Conservation (phyloP, 345 rosid genomes). For the Ricinus communis region DNA sequence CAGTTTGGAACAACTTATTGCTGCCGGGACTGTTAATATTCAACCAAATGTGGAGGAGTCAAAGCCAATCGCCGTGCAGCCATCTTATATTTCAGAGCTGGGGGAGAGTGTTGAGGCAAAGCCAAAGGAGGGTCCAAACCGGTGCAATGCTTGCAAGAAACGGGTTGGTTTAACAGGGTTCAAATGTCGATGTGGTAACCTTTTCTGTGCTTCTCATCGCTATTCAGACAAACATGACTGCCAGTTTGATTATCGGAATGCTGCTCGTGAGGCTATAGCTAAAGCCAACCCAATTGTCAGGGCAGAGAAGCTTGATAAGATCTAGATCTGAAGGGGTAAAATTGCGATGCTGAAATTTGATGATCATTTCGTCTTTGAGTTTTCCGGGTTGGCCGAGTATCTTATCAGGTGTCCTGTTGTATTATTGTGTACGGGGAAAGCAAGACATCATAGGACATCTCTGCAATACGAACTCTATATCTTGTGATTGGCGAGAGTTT, state of each 20-base stretch:
- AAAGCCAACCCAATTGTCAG: conserved; percentile 61
- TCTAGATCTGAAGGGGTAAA: conserved; percentile 33
- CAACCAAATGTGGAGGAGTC: conserved; percentile 45
- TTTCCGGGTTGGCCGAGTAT: conserved; percentile 32
- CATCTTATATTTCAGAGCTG: conserved; percentile 31
- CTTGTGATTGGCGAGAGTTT: conserved; percentile 39
- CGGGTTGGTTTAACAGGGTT: conserved; percentile 69
- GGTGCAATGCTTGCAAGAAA: conserved; percentile 56
- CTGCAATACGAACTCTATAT: conserved; percentile 36
- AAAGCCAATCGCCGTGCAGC: conserved; percentile 39
- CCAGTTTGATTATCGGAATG: conserved; percentile 56
- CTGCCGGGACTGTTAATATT: conserved; percentile 42
- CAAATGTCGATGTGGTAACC: conserved; percentile 58
- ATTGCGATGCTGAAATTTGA: conserved; percentile 23
- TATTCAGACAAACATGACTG: conserved; percentile 74
- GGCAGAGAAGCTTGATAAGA: conserved; percentile 77
- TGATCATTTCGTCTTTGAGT: conserved; percentile 25
- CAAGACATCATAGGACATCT: conserved; percentile 33
- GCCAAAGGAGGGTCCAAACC: conserved; percentile 68
- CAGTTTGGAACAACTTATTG: conserved; percentile 35
- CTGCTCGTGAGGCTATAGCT: conserved; percentile 56
- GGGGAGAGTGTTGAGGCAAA: conserved; percentile 45
- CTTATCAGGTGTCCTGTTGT: conserved; percentile 39
- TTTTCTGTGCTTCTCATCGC: conserved; percentile 65
- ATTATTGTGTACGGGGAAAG: conserved; percentile 33